A percentile compares a stretch with the other conserved stretches of the same genome.
phyloP scores from a whole-genome alignment of 371 early-diverging fungal genomes.

The Rhizopus microsporus region DNA sequence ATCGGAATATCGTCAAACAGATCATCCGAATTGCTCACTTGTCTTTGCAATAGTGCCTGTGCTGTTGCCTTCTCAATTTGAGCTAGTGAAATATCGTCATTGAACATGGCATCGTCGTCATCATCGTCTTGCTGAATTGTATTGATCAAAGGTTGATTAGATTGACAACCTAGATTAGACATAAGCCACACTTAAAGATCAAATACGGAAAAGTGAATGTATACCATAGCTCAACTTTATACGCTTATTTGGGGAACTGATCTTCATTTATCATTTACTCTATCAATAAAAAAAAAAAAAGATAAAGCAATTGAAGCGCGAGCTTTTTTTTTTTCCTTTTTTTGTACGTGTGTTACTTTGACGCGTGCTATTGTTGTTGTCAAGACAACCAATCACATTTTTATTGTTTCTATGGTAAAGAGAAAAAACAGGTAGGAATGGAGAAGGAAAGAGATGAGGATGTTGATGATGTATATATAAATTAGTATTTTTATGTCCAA shows the following conservation, averaged over 20 bases:
- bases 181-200: too few species aligned
- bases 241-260: neutral
- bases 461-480: too few species aligned
- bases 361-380: too few species aligned
- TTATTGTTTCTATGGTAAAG: too few species aligned
- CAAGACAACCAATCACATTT: too few species aligned
- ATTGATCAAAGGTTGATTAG: neutral
- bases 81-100: slow-evolving; percentile 40
- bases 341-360: too few species aligned
- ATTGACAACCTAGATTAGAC: neutral
- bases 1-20: slow-evolving; percentile 16
- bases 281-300: too few species aligned
- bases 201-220: neutral
- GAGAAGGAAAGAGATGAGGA: too few species aligned
- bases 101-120: slow-evolving; percentile 47
- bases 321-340: too few species aligned
- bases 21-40: neutral
- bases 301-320: too few species aligned
- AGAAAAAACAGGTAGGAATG: too few species aligned
- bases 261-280: too few species aligned
- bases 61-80: slow-evolving; percentile 22
- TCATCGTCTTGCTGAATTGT: slow-evolving; percentile 15
- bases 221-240: neutral
- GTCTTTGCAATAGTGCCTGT: neutral
- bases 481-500: slow-evolving; percentile 60